phyloP scores from a whole-genome alignment of 768 basidiomycete genomes.

The Candolleomyces eurysporus region DNA sequence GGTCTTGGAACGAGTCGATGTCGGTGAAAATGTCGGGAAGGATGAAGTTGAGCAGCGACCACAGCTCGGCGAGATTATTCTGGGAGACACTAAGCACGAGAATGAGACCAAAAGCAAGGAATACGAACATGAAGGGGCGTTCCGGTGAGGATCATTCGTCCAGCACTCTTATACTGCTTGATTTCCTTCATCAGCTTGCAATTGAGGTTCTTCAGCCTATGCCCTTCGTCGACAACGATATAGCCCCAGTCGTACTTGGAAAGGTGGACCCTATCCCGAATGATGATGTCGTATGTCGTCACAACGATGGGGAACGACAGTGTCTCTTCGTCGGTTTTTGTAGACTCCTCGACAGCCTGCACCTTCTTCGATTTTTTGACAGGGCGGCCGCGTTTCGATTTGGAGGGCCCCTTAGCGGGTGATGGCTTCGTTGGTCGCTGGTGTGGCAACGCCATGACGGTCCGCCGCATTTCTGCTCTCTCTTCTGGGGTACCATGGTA shows the following conservation, averaged over 20 bases:
- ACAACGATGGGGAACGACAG: conserved; percentile 71
- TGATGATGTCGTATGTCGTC: conserved; percentile 93
- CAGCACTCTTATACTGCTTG: conserved; percentile 79
- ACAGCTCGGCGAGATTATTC: conserved; percentile 95
- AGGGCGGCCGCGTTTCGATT: conserved; percentile 6
- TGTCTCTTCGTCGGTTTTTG: conserved; percentile 18
- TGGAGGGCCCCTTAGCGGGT: conserved; percentile 11
- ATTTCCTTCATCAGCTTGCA: conserved; percentile 89
- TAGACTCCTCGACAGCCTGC: conserved; percentile 16
- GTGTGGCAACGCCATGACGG: conserved; percentile 45
- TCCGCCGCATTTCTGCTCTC: conserved; percentile 74
- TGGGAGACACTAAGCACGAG: conserved; percentile 29
- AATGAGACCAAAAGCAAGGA: not conserved
- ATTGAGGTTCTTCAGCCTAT: conserved; percentile 92
- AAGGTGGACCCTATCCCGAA: conserved; percentile 69
- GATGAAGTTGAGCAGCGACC: conserved; percentile 95
- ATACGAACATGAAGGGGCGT: conserved; percentile 86
- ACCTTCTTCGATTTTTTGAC: conserved; percentile 15
- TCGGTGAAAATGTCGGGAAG: conserved; percentile 93
- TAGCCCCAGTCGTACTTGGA: conserved; percentile 77
- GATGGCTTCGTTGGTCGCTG: conserved; percentile 8
- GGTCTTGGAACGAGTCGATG: conserved; percentile 85
- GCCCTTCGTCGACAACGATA: conserved; percentile 95
- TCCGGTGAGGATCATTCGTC: conserved; percentile 92
- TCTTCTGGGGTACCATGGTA: conserved; percentile 87